A percentile compares a stretch with the other conserved stretches of the same genome.
These are phyloP conservation scores for Sporothrix euskadiensis DNA, from an alignment of 2,329 filamentous ascomycete genomes.

Conservation along the genomic window DNA sequence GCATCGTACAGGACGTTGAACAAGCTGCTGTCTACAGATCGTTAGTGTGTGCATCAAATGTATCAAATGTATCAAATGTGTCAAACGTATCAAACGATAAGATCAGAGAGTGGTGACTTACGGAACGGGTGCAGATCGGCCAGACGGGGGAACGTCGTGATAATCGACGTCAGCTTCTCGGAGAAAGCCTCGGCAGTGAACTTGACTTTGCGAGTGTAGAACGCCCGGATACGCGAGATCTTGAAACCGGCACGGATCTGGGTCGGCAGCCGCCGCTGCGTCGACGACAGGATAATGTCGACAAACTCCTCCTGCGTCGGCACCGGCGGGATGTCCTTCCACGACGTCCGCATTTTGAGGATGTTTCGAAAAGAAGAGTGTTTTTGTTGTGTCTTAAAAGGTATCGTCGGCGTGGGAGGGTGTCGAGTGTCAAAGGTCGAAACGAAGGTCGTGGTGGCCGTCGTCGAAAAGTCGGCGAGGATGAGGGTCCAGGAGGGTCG, in stretches of 20 bases:
- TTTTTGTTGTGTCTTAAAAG: background rate
- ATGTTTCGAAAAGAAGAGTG: background rate
- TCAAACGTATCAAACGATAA: background rate
- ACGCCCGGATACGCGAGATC: conserved; percentile 86
- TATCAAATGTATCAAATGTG: background rate
- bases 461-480: conserved; percentile 18
- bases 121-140: conserved; percentile 96
- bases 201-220: conserved; percentile 98
- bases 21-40: conserved; percentile 59
- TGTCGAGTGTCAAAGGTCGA: background rate
- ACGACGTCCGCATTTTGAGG: conserved; percentile 34
- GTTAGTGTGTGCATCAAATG: background rate
- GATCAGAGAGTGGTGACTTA: conserved; percentile 42
- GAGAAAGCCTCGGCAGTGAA: conserved; percentile 84
- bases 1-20: conserved; percentile 99
- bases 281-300: conserved; percentile 93
- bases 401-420: background rate
- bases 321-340: conserved; percentile 81
- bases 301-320: conserved; percentile 94
- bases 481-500: conserved; percentile 7
- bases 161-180: conserved; percentile 87
- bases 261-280: conserved; percentile 84
- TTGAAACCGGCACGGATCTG: conserved; percentile 94
- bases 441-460: background rate
- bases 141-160: conserved; percentile 89